Percentiles rank a stretch among this genome's conserved stretches.
Conservation (phyloP, 225 moss, liverwort and hornwort species). For the Sphagnum tenellum region DNA sequence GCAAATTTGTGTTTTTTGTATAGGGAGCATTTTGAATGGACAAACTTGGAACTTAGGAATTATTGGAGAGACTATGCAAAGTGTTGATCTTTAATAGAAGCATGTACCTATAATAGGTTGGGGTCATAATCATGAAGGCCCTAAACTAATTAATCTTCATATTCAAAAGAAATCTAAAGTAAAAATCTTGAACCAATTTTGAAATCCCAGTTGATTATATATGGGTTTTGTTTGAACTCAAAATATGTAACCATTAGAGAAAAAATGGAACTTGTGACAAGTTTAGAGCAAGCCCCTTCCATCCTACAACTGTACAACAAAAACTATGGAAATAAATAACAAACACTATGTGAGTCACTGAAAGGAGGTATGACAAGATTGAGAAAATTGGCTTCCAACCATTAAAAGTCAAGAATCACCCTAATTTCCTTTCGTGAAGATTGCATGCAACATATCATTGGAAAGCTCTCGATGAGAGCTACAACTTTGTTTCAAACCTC, state of each 20-base stretch:
- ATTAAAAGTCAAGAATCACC: constrained; percentile 76
- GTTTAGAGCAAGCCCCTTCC: constrained; percentile 16
- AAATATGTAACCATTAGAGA: constrained; percentile 14
- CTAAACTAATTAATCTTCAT: constrained; percentile 16
- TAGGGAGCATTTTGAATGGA: no score
- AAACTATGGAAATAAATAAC: constrained; percentile 29
- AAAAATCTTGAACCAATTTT: constrained; percentile 6
- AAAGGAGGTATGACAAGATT: constrained; percentile 76
- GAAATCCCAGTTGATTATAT: constrained; percentile 19
- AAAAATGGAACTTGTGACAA: constrained; percentile 15
- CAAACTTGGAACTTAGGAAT: constrained; percentile 28
- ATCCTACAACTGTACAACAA: constrained; percentile 26
- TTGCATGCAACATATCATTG: no score
- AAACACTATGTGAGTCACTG: constrained; percentile 69
- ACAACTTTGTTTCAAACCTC: no score
- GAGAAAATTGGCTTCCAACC: constrained; percentile 75
- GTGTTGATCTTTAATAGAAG: constrained; percentile 10
- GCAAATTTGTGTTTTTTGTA: no score
- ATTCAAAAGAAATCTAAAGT: constrained; percentile 10
- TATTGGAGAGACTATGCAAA: constrained; percentile 27
- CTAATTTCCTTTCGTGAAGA: no score
- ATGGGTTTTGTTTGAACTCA: constrained; percentile 16
- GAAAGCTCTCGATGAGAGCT: no score
- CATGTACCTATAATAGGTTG: constrained; percentile 13
- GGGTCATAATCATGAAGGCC: constrained; percentile 11